A percentile compares a stretch with the other conserved stretches of the same genome.
Evolutionary conservation across 352 stramenopile genomes (phyloP).

Genomic region (Phytophthora idaei): DNA sequence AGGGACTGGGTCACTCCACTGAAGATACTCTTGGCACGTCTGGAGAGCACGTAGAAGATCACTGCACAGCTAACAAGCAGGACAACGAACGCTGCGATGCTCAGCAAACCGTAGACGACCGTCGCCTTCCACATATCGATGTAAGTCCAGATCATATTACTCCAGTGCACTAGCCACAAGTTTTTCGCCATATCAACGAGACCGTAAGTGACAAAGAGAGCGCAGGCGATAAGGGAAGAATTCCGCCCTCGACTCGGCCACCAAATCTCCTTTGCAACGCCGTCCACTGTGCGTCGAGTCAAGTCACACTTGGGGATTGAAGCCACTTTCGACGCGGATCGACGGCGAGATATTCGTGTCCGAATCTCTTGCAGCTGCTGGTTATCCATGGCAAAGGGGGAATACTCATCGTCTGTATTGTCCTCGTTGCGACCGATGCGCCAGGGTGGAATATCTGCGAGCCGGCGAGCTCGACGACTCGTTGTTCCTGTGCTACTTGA

Average conservation of each 20-base stretch:
- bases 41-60: conserved; percentile 37
- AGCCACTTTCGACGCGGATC: conserved; percentile 3
- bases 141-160: conserved; percentile 29
- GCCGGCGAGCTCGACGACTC: conserved; percentile 34
- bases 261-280: conserved; percentile 27
- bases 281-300: conserved; percentile 28
- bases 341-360: conserved; percentile 16
- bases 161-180: conserved; percentile 49
- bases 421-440: conserved; percentile 14
- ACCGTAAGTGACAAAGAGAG: conserved; percentile 36
- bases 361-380: conserved; percentile 9
- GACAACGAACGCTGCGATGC: conserved; percentile 29
- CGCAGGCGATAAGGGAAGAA: conserved; percentile 9
- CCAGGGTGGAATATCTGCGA: conserved; percentile 45
- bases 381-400: conserved; percentile 18
- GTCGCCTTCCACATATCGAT: conserved; percentile 38
- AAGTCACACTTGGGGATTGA: conserved; percentile 12
- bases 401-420: conserved; percentile 7
- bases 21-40: conserved; percentile 35
- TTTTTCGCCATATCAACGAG: conserved; percentile 37
- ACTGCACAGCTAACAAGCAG: conserved; percentile 34
- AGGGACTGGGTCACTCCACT: conserved; percentile 36
- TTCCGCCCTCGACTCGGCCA: conserved; percentile 25
- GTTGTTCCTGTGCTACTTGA: neutral
- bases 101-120: conserved; percentile 36